phyloP scores from a whole-genome alignment of 805 yeast species.

The Sungouiella blattae region DNA sequence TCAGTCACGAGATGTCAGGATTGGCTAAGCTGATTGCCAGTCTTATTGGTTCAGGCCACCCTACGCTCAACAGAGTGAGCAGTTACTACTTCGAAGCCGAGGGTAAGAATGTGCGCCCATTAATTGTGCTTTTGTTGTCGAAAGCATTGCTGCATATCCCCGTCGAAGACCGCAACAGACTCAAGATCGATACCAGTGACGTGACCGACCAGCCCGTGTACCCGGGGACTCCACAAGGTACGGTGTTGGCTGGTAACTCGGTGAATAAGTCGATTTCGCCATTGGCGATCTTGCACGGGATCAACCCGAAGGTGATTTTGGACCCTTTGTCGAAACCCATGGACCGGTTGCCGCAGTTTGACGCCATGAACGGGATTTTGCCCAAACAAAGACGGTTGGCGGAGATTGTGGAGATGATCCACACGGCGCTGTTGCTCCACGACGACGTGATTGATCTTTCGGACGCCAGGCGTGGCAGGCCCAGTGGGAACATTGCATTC shows the following conservation, averaged over 20 bases:
- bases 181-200: slow-evolving; percentile 58
- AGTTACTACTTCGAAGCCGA: slow-evolving; percentile 93
- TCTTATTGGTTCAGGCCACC: slow-evolving; percentile 90
- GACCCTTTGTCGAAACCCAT: slow-evolving; percentile 84
- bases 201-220: slow-evolving; percentile 63
- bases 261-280: slow-evolving; percentile 72
- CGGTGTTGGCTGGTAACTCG: too few species aligned
- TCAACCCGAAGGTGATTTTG: slow-evolving; percentile 76
- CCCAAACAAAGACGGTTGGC: slow-evolving; percentile 96
- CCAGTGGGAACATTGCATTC: slow-evolving; percentile 89
- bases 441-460: slow-evolving; percentile 95
- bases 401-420: slow-evolving; percentile 97
- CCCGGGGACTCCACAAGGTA: slow-evolving; percentile 54
- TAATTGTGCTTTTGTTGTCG: slow-evolving; percentile 78
- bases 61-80: slow-evolving; percentile 87
- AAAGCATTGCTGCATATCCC: slow-evolving; percentile 82
- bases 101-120: slow-evolving; percentile 92
- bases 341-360: slow-evolving; percentile 59
- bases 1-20: slow-evolving; percentile 87
- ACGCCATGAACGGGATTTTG: slow-evolving; percentile 67
- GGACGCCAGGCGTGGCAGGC: slow-evolving; percentile 85
- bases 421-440: slow-evolving; percentile 91
- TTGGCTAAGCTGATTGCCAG: slow-evolving; percentile 83
- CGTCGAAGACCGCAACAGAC: slow-evolving; percentile 57
- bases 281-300: slow-evolving; percentile 78